Conservation (phyloP, 1,139 yeast genomes). For the Debaryomyces coudertii region DNA sequence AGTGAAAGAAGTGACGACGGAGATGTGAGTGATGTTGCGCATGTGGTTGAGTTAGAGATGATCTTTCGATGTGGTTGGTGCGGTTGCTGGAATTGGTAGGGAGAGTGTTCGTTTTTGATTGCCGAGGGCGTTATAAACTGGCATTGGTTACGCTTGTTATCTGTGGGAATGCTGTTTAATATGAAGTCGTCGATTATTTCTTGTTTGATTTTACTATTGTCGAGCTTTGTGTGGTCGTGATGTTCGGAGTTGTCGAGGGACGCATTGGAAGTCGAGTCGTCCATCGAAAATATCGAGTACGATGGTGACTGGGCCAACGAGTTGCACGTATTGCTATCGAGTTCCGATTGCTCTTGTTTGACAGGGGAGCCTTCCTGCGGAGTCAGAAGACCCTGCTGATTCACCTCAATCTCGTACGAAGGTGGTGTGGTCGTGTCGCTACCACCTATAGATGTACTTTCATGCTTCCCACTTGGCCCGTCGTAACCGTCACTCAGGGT, state of each 20-base stretch:
- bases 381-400: background rate
- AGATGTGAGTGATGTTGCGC: slow-evolving; percentile 31
- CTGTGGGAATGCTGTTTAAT: slow-evolving; percentile 42
- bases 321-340: slow-evolving; percentile 13
- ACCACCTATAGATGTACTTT: slow-evolving; percentile 4
- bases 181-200: slow-evolving; percentile 46
- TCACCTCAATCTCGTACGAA: background rate
- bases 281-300: slow-evolving; percentile 35
- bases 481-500: background rate
- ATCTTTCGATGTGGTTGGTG: slow-evolving; percentile 13
- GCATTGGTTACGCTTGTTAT: slow-evolving; percentile 14
- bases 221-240: slow-evolving; percentile 15
- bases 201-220: slow-evolving; percentile 39
- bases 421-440: slow-evolving; percentile 9
- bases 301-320: slow-evolving; percentile 35
- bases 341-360: background rate
- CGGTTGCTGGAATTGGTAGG: slow-evolving; percentile 11
- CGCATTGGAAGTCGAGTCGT: slow-evolving; percentile 22
- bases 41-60: slow-evolving; percentile 11
- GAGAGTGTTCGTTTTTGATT: slow-evolving; percentile 17
- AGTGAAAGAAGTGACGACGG: slow-evolving; percentile 40
- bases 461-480: slow-evolving; percentile 1
- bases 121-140: slow-evolving; percentile 23
- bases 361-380: background rate
- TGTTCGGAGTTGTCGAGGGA: slow-evolving; percentile 12